Evolutionary conservation across 495 filamentous ascomycete species (phyloP).

Genomic region (Xylaria sp.): DNA sequence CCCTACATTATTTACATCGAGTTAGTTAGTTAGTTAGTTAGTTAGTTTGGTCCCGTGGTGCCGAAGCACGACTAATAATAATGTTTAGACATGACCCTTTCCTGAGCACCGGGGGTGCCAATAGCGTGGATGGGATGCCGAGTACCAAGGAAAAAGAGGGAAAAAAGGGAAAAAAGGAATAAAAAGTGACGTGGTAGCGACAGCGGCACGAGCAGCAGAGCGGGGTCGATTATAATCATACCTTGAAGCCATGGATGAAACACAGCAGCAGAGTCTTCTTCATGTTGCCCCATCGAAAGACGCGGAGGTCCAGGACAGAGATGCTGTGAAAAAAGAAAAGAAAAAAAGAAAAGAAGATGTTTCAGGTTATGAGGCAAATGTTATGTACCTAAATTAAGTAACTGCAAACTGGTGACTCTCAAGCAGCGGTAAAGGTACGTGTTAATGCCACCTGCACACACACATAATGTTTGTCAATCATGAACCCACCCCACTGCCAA

Average conservation of each 20-base stretch:
- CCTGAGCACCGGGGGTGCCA: not conserved
- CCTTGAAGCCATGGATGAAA: slow-evolving; percentile 99
- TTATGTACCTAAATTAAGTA: not conserved
- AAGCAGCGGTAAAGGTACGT: not conserved
- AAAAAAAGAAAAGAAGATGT: not conserved
- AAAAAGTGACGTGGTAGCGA: no score
- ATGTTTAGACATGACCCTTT: not conserved
- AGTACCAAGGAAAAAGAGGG: not conserved
- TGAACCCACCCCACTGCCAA: no score
- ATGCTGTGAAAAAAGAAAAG: not conserved
- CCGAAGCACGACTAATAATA: not conserved
- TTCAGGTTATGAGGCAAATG: slow-evolving; percentile 1
- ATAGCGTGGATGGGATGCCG: not conserved
- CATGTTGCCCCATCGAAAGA: slow-evolving; percentile 60
- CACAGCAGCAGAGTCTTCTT: slow-evolving; percentile 88
- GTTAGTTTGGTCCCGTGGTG: not conserved
- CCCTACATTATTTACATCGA: slow-evolving; percentile 60
- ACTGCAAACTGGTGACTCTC: slow-evolving; percentile 13
- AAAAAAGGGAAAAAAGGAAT: not conserved
- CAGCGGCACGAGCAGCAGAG: not conserved
- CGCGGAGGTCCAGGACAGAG: no score
- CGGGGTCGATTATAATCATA: slow-evolving; percentile 47
- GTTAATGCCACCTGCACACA: no score
- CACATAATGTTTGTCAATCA: no score
- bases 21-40: no score